Percentiles rank a stretch among this genome's conserved stretches.
These are phyloP conservation scores for Botryotinia calthae DNA, from an alignment of 2,329 filamentous ascomycete genomes.

Conservation along the genomic window DNA sequence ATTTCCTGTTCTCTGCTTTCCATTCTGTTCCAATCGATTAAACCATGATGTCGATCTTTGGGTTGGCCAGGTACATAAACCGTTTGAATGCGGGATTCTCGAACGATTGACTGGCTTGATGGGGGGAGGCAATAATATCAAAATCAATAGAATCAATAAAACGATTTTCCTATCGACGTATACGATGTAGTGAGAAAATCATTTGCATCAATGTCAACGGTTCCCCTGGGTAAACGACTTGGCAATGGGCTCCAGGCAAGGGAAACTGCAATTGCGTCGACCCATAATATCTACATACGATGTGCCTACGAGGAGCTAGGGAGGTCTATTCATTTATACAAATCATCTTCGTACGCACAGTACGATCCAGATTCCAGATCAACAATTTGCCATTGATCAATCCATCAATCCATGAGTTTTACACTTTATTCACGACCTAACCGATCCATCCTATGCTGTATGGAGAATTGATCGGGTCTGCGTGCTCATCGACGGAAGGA, in stretches of 20 bases:
- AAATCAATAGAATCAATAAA: conserved; percentile 16
- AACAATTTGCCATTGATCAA: background rate
- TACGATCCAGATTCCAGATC: background rate
- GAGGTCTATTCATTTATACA: background rate
- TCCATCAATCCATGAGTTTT: background rate
- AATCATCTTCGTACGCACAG: background rate
- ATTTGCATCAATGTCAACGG: background rate
- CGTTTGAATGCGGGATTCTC: conserved; percentile 1
- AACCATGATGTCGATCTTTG: conserved; percentile 2
- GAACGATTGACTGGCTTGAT: background rate
- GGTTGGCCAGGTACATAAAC: background rate
- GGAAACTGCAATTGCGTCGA: background rate
- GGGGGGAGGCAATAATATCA: background rate
- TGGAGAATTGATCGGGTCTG: background rate
- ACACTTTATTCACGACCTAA: background rate
- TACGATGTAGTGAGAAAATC: background rate
- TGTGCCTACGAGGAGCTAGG: background rate
- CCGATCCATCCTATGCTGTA: background rate
- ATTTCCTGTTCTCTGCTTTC: too few species aligned
- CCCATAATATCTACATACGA: background rate
- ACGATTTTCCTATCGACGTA: background rate
- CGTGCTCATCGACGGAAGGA: background rate
- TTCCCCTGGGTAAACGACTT: conserved; percentile 6
- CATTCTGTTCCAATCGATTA: background rate
- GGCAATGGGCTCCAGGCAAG: background rate